These are phyloP conservation scores for Podospora didyma DNA, from an alignment of 495 filamentous ascomycete species.

Conservation along the genomic window DNA sequence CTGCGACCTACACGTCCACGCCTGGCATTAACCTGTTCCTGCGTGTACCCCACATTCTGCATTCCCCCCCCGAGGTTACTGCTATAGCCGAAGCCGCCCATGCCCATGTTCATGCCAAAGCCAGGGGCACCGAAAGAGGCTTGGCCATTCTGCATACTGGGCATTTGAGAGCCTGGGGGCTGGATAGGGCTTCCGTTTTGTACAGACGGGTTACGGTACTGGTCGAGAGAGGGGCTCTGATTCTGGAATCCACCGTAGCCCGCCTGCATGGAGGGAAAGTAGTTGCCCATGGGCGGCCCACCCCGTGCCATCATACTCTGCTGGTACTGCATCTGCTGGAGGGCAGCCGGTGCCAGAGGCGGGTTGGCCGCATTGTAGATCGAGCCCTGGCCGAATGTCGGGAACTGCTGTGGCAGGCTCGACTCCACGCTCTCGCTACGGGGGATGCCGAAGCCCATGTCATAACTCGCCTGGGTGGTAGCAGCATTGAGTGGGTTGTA, in stretches of 20 bases:
- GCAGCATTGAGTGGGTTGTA: slow-evolving; percentile 39
- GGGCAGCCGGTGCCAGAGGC: slow-evolving; percentile 45
- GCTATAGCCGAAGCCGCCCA: slow-evolving; percentile 43
- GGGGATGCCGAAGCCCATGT: slow-evolving; percentile 48
- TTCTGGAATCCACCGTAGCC: slow-evolving; percentile 46
- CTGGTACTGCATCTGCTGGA: slow-evolving; percentile 57
- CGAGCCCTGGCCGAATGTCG: slow-evolving; percentile 44
- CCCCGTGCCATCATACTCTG: slow-evolving; percentile 52
- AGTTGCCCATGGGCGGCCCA: slow-evolving; percentile 48
- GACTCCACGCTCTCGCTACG: slow-evolving; percentile 56
- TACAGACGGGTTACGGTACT: slow-evolving; percentile 42
- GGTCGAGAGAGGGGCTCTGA: slow-evolving; percentile 41
- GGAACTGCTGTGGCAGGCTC: slow-evolving; percentile 48
- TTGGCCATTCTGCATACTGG: slow-evolving; percentile 24
- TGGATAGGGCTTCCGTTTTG: slow-evolving; percentile 47
- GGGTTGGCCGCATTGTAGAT: slow-evolving; percentile 49
- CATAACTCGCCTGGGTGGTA: slow-evolving; percentile 31
- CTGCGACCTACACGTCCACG: slow-evolving; percentile 50
- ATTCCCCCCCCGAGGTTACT: slow-evolving; percentile 26
- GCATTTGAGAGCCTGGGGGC: slow-evolving; percentile 27
- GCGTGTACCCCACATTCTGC: slow-evolving; percentile 43
- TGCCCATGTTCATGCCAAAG: slow-evolving; percentile 46
- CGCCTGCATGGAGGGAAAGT: slow-evolving; percentile 44
- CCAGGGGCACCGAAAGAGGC: slow-evolving; percentile 39
- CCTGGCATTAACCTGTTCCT: slow-evolving; percentile 45